Percentiles rank a stretch among this genome's conserved stretches.
phyloP scores from a whole-genome alignment of 306 rosid species.

The Vicia faba region DNA sequence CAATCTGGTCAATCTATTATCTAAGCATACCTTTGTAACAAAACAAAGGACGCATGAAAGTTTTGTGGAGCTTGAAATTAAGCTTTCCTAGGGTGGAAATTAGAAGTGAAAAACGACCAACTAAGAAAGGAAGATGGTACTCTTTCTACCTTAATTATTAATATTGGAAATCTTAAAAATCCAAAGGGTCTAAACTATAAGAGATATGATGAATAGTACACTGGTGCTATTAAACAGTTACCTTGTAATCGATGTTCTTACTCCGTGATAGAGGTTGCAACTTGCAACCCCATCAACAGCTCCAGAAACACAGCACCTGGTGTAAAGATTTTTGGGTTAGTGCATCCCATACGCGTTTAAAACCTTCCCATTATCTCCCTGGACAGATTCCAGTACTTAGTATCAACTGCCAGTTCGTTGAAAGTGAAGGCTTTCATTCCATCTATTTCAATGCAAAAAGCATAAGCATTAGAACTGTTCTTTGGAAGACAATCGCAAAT shows the following conservation, averaged over 20 bases:
- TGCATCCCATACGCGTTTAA: not conserved
- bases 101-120: not conserved
- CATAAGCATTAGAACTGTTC: conserved; percentile 27
- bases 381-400: conserved; percentile 51
- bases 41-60: conserved; percentile 4
- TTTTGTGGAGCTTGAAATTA: not conserved
- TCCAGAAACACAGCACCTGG: conserved; percentile 51
- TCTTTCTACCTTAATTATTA: not conserved
- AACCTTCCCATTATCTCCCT: conserved; percentile 63
- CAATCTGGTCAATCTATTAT: not conserved
- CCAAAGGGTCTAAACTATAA: not conserved
- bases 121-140: not conserved
- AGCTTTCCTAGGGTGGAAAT: not conserved
- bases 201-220: not conserved
- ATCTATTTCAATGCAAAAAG: conserved; percentile 47
- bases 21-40: conserved; percentile 3
- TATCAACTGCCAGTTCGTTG: conserved; percentile 59
- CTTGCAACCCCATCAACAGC: conserved; percentile 50
- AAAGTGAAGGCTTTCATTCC: conserved; percentile 61
- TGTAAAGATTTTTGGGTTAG: not conserved
- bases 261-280: conserved; percentile 49
- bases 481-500: conserved; percentile 1
- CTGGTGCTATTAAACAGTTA: conserved; percentile 3
- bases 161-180: not conserved
- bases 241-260: conserved; percentile 46